These are phyloP conservation scores for Byssochlamys sp. DNA, from an alignment of 2,329 filamentous ascomycete species.

Conservation along the genomic window DNA sequence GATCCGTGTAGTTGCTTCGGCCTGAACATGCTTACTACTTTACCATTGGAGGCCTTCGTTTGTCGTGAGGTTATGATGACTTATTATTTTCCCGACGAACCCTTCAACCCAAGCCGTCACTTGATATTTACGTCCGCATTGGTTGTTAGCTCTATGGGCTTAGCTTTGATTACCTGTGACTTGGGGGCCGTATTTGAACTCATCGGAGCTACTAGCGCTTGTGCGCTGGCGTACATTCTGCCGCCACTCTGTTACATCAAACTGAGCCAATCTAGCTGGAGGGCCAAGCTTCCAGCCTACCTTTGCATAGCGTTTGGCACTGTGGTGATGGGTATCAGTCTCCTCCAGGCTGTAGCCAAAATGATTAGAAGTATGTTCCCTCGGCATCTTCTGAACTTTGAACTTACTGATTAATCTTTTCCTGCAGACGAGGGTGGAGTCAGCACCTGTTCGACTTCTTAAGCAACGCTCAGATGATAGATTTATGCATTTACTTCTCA, in stretches of 20 bases:
- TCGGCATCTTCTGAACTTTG: background rate
- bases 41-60: conserved; percentile 93
- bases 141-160: conserved; percentile 64
- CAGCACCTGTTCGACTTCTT: conserved; percentile 7
- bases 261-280: conserved; percentile 67
- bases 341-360: conserved; percentile 63
- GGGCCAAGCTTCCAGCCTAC: conserved; percentile 60
- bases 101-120: conserved; percentile 75
- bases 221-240: conserved; percentile 86
- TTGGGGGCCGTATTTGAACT: conserved; percentile 90
- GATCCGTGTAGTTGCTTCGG: conserved; percentile 61
- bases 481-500: background rate
- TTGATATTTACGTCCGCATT: conserved; percentile 75
- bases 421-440: conserved; percentile 25
- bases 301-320: conserved; percentile 69
- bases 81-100: conserved; percentile 63
- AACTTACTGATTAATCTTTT: conserved; percentile 6
- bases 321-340: conserved; percentile 69
- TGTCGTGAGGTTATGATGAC: conserved; percentile 93
- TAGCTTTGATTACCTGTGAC: conserved; percentile 83
- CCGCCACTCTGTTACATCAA: conserved; percentile 94
- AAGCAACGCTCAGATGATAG: background rate
- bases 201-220: conserved; percentile 88
- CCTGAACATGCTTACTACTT: conserved; percentile 94
- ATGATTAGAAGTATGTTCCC: conserved; percentile 42